Conservation (phyloP, 805 yeast genomes). For the Myxozyma nipponensis region DNA sequence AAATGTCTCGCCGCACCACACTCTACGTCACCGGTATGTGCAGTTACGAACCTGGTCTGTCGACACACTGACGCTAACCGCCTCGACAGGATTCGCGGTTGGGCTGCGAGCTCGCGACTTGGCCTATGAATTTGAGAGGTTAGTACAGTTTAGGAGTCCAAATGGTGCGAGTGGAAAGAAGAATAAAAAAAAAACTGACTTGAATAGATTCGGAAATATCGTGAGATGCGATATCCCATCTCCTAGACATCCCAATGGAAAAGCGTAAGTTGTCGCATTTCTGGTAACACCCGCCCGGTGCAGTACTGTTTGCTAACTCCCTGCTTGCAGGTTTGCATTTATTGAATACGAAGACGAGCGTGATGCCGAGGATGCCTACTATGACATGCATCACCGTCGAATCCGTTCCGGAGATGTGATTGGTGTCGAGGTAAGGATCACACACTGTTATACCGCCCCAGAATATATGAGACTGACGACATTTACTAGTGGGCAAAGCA, state of each 20-base stretch:
- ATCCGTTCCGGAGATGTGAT: conserved; percentile 32
- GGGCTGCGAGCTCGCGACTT: conserved; percentile 35
- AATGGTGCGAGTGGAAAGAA: neutral
- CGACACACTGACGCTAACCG: no score
- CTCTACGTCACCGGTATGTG: conserved; percentile 30
- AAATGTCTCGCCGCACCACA: conserved; percentile 23
- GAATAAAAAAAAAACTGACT: neutral
- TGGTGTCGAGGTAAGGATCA: conserved; percentile 28
- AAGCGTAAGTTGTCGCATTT: conserved; percentile 23
- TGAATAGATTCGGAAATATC: conserved; percentile 32
- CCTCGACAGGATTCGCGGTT: conserved; percentile 31
- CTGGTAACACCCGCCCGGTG: neutral
- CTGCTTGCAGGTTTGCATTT: conserved; percentile 31
- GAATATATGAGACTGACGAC: neutral
- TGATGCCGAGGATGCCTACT: conserved; percentile 38
- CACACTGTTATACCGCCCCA: neutral
- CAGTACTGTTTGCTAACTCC: no score
- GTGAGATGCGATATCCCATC: conserved; percentile 36
- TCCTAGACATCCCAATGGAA: conserved; percentile 27
- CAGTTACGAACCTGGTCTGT: no score
- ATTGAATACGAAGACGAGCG: conserved; percentile 34
- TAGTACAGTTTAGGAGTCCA: conserved; percentile 7
- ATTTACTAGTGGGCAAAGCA: conserved; percentile 25
- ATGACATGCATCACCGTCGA: conserved; percentile 33
- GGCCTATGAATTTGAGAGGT: conserved; percentile 36